Conservation (phyloP, 179 eudicot species). For the Vitellaria paradoxa region DNA sequence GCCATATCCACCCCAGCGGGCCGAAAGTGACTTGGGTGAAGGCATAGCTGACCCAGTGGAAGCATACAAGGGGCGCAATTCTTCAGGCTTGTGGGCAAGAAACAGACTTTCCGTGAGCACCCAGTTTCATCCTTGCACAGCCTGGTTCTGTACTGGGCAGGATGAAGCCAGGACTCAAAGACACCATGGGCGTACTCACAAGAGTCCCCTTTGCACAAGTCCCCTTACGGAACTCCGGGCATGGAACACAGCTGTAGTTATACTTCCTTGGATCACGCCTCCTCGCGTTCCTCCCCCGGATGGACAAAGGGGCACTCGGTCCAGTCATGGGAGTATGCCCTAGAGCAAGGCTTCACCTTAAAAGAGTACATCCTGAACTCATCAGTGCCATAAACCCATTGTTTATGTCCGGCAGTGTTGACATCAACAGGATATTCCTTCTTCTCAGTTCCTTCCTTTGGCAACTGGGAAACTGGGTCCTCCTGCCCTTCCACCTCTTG, state of each 20-base stretch:
- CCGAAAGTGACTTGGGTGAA: slow-evolving; percentile 63
- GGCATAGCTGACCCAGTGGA: slow-evolving; percentile 86
- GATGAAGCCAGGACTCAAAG: slow-evolving; percentile 95
- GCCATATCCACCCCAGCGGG: slow-evolving; percentile 48
- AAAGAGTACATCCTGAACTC: slow-evolving; percentile 87
- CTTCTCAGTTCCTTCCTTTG: slow-evolving; percentile 25
- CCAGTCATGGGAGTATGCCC: slow-evolving; percentile 95
- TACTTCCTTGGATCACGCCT: slow-evolving; percentile 78
- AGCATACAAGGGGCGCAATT: slow-evolving; percentile 74
- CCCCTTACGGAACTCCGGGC: slow-evolving; percentile 87
- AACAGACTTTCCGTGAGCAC: slow-evolving; percentile 77
- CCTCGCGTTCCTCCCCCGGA: slow-evolving; percentile 92
- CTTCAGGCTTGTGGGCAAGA: slow-evolving; percentile 80
- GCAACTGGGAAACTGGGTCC: slow-evolving; percentile 8
- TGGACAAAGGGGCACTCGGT: slow-evolving; percentile 94
- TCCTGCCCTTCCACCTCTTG: slow-evolving; percentile 23
- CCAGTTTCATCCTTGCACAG: slow-evolving; percentile 79
- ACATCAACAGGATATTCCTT: slow-evolving; percentile 39
- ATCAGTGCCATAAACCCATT: slow-evolving; percentile 65
- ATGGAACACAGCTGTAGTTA: slow-evolving; percentile 83
- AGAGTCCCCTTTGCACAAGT: slow-evolving; percentile 57
- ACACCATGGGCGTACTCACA: slow-evolving; percentile 96
- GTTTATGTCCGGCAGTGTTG: slow-evolving; percentile 75
- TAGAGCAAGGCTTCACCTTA: slow-evolving; percentile 85
- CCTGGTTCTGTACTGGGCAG: slow-evolving; percentile 84